phyloP scores from a whole-genome alignment of 1,284 basidiomycete genomes.

The Apiotrichum gracile region DNA sequence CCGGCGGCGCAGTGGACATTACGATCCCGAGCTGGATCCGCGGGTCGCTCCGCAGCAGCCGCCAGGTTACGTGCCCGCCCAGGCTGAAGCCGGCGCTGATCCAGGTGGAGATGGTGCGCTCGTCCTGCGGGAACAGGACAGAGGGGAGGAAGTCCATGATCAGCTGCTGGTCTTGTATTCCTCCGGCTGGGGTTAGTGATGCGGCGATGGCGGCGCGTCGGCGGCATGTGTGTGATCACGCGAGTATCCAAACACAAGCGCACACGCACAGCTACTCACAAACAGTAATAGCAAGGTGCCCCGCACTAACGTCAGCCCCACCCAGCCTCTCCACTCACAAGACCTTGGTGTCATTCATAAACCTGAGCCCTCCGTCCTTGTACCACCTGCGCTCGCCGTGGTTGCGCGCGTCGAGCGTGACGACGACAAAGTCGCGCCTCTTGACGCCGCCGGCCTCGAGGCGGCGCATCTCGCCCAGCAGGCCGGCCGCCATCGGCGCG shows the following conservation, averaged over 20 bases:
- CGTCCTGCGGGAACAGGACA: conserved; percentile 68
- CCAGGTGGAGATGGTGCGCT: conserved; percentile 62
- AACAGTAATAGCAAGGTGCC: too few species aligned
- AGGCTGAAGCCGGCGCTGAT: conserved; percentile 54
- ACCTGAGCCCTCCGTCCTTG: neutral
- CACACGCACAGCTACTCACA: too few species aligned
- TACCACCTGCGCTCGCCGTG: conserved; percentile 54
- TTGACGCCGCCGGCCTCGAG: conserved; percentile 1
- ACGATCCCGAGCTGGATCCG: too few species aligned
- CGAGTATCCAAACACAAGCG: too few species aligned
- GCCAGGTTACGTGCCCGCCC: conserved; percentile 41
- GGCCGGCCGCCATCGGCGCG: conserved; percentile 31
- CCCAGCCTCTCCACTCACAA: too few species aligned
- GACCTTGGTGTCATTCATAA: neutral
- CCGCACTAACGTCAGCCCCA: neutral
- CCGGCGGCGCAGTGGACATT: too few species aligned
- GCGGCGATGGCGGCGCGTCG: too few species aligned
- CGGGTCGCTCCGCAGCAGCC: neutral
- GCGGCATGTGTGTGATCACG: too few species aligned
- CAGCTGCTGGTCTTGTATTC: conserved; percentile 60
- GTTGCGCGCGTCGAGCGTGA: conserved; percentile 62
- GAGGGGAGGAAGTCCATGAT: conserved; percentile 73
- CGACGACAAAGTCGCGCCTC: conserved; percentile 36
- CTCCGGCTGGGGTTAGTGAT: conserved; percentile 11
- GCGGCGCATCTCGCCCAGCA: conserved; percentile 26